phyloP scores from a whole-genome alignment of 2,329 filamentous ascomycete species.

The Verticillium dahliae region DNA sequence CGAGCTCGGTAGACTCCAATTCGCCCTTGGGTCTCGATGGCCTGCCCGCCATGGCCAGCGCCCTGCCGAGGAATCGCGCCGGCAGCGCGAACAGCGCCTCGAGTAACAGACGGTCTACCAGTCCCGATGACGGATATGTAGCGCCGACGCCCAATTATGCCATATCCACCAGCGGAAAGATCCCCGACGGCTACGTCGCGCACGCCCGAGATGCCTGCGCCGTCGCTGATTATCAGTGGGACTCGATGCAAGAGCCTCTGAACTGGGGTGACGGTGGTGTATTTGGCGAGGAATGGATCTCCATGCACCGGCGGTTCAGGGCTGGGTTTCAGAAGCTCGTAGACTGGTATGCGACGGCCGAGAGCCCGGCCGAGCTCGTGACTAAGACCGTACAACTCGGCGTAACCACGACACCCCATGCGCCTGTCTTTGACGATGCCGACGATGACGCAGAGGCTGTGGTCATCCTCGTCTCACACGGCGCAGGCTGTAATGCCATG shows the following conservation, averaged over 20 bases:
- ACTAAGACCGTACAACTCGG: conserved; percentile 32
- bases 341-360: conserved; percentile 67
- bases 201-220: conserved; percentile 85
- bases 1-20: conserved; percentile 11
- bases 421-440: conserved; percentile 32
- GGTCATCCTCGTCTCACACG: conserved; percentile 84
- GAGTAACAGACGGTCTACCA: conserved; percentile 8
- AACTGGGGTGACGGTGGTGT: conserved; percentile 84
- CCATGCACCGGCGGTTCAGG: conserved; percentile 88
- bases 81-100: conserved; percentile 16
- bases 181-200: conserved; percentile 80
- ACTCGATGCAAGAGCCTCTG: conserved; percentile 73
- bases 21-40: conserved; percentile 10
- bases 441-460: conserved; percentile 67
- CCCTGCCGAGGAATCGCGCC: conserved; percentile 21
- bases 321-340: conserved; percentile 72
- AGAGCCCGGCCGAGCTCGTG: conserved; percentile 44
- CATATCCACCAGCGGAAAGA: conserved; percentile 70
- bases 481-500: conserved; percentile 90
- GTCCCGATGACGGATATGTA: conserved; percentile 49
- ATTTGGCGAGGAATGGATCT: conserved; percentile 89
- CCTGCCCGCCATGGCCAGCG: conserved; percentile 24
- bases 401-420: conserved; percentile 15
- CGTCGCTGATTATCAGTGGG: conserved; percentile 91
- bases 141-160: conserved; percentile 79